phyloP scores from a whole-genome alignment of 1,284 basidiomycete genomes.

The Boletus semigastroideus region DNA sequence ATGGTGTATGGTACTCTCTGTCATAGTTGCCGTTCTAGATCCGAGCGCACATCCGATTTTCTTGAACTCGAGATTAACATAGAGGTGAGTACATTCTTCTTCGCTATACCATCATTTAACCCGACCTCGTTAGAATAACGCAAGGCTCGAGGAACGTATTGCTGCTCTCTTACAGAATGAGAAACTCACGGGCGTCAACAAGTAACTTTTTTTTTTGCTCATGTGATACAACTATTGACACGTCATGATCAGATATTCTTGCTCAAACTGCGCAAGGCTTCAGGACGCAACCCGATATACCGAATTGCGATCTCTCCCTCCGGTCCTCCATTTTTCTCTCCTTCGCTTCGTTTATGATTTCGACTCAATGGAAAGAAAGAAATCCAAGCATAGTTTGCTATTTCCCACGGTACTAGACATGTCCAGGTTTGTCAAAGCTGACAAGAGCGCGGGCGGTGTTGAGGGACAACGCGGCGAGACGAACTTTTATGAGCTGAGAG shows the following conservation, averaged over 20 bases:
- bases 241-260: conserved; percentile 61
- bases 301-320: conserved; percentile 68
- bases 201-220: conserved; percentile 39
- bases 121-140: conserved; percentile 52
- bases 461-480: conserved; percentile 9
- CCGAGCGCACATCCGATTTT: conserved; percentile 69
- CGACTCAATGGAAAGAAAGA: conserved; percentile 74
- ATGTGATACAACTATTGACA: neutral
- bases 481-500: conserved; percentile 73
- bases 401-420: conserved; percentile 80
- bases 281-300: conserved; percentile 78
- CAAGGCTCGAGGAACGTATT: conserved; percentile 72
- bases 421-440: conserved; percentile 52
- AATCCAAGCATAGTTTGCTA: conserved; percentile 74
- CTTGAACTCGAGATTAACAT: conserved; percentile 86
- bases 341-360: conserved; percentile 87
- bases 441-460: conserved; percentile 13
- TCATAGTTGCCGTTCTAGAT: conserved; percentile 62
- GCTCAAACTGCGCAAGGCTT: conserved; percentile 66
- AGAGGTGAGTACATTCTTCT: conserved; percentile 39
- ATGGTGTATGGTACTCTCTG: conserved; percentile 80
- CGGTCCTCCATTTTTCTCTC: conserved; percentile 85
- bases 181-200: conserved; percentile 76
- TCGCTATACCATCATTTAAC: neutral
- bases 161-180: conserved; percentile 63